phyloP scores from a whole-genome alignment of 1,284 basidiomycete species.

The Anthracocystis walkeri region DNA sequence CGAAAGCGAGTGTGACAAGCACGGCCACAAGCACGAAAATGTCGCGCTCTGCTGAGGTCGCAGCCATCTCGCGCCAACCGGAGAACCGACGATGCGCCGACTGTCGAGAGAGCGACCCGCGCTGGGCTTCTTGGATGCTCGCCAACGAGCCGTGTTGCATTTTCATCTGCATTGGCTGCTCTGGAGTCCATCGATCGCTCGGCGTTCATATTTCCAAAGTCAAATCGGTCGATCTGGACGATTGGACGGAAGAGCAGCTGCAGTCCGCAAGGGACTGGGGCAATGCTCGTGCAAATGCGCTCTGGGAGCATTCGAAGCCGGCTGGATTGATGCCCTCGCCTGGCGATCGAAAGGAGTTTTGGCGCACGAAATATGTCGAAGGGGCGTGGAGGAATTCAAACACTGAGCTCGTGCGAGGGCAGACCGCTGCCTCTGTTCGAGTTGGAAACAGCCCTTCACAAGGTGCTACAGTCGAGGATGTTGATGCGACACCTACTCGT shows the following conservation, averaged over 20 bases:
- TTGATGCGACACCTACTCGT: conserved; percentile 30
- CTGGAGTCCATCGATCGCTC: conserved; percentile 72
- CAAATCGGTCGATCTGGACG: conserved; percentile 72
- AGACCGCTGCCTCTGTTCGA: background rate
- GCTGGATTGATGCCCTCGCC: conserved; percentile 14
- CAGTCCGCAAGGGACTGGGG: conserved; percentile 56
- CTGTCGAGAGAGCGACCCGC: conserved; percentile 71
- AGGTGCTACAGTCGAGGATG: conserved; percentile 2
- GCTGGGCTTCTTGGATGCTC: conserved; percentile 70
- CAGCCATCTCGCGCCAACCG: conserved; percentile 65
- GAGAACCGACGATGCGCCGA: conserved; percentile 72
- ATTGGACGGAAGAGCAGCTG: conserved; percentile 63
- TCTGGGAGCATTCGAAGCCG: conserved; percentile 54
- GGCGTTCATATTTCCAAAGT: conserved; percentile 73
- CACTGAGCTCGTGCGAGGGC: background rate
- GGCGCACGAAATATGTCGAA: conserved; percentile 53
- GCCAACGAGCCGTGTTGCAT: conserved; percentile 68
- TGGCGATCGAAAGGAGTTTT: conserved; percentile 39
- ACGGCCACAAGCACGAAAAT: conserved; percentile 30
- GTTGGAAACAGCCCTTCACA: background rate
- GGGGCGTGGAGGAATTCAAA: conserved; percentile 36
- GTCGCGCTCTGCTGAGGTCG: conserved; percentile 61
- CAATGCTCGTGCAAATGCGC: conserved; percentile 49
- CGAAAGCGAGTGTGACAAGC: conserved; percentile 18
- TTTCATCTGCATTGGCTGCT: conserved; percentile 73